A percentile compares a stretch with the other conserved stretches of the same genome.
Conservation (phyloP, 805 yeast genomes). For the Zygosaccharomyces bisporus region DNA sequence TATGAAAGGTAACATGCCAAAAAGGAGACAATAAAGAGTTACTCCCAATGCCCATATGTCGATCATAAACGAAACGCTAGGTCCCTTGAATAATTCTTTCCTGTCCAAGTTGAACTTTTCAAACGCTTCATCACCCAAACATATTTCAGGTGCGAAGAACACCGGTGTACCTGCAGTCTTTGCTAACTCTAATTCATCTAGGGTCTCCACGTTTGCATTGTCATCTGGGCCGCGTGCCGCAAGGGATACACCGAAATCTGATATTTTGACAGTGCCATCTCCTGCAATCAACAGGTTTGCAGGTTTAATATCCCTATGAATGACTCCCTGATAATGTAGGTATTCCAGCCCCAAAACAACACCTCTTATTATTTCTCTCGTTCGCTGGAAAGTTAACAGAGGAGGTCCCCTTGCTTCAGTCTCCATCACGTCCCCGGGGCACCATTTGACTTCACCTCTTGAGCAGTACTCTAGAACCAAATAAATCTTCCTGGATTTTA, state of each 20-base stretch:
- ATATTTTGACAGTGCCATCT: conserved; percentile 76
- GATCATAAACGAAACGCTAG: conserved; percentile 70
- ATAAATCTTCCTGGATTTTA: conserved; percentile 77
- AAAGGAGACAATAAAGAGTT: conserved; percentile 79
- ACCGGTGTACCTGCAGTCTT: conserved; percentile 99
- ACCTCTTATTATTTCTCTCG: conserved; percentile 73
- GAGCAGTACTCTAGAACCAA: conserved; percentile 86
- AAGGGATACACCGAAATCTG: conserved; percentile 96
- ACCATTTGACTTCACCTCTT: conserved; percentile 88
- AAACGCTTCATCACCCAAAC: conserved; percentile 46
- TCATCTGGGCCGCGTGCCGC: conserved; percentile 40
- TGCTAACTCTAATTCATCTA: conserved; percentile 74
- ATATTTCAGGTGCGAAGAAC: conserved; percentile 90
- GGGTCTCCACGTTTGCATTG: conserved; percentile 16
- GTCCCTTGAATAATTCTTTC: conserved; percentile 32
- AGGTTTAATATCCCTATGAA: conserved; percentile 94
- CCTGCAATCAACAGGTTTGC: conserved; percentile 75
- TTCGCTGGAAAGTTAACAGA: conserved; percentile 58
- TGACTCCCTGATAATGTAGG: conserved; percentile 82
- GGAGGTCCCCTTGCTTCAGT: conserved; percentile 52
- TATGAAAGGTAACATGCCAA: conserved; percentile 85
- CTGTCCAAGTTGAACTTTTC: conserved; percentile 23
- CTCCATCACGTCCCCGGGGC: conserved; percentile 39
- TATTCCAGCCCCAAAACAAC: conserved; percentile 86
- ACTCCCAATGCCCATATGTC: conserved; percentile 99